Percentiles rank a stretch among this genome's conserved stretches.
Evolutionary conservation across 164 flowering plant species (phyloP).

Genomic region (Magnolia officinalis): DNA sequence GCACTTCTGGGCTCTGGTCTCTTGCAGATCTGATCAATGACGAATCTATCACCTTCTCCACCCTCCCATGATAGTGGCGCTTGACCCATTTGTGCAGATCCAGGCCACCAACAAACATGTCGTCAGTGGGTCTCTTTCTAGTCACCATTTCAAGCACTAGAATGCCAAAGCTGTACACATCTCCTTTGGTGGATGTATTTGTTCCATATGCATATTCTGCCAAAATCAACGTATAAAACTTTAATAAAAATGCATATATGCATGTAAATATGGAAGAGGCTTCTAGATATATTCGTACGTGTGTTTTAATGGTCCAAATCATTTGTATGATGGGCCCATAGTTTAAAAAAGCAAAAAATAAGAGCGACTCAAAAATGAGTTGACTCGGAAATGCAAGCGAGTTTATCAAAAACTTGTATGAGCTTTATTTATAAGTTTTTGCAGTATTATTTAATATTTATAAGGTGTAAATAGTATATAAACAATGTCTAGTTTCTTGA

Average conservation of each 20-base stretch:
- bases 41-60: slow-evolving; percentile 33
- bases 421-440: too few species aligned
- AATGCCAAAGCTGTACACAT: slow-evolving; percentile 34
- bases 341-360: too few species aligned
- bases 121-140: slow-evolving; percentile 31
- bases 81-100: slow-evolving; percentile 30
- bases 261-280: slow-evolving; percentile 18
- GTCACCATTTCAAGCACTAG: slow-evolving; percentile 31
- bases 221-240: neutral
- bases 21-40: slow-evolving; percentile 20
- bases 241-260: neutral
- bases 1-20: slow-evolving; percentile 18
- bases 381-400: too few species aligned
- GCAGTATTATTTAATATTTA: too few species aligned
- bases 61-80: slow-evolving; percentile 21
- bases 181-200: slow-evolving; percentile 29
- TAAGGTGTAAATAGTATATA: too few species aligned
- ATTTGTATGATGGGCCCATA: too few species aligned
- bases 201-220: slow-evolving; percentile 33
- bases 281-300: slow-evolving; percentile 13
- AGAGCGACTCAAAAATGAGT: too few species aligned
- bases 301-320: too few species aligned
- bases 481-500: too few species aligned
- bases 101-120: slow-evolving; percentile 23
- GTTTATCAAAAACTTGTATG: too few species aligned